Evolutionary conservation across 2,329 filamentous ascomycete genomes (phyloP), one percentile per base, ranked within the genome.

Genomic region (Fusarium chaquense): DNA sequence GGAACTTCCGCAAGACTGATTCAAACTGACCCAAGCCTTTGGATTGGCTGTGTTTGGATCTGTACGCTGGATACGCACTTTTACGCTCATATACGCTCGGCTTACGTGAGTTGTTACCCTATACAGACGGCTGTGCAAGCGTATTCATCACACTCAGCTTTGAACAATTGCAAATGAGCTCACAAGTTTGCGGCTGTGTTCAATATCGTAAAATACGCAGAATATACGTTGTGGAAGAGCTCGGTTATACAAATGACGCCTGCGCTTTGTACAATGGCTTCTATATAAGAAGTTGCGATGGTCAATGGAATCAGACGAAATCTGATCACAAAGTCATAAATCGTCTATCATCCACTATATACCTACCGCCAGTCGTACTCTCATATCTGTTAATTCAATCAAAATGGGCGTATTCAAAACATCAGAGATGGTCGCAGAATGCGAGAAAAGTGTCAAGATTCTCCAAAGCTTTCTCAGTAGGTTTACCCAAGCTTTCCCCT

Each of bases 341-440:
- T n/a, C n/a, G n/a, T n/a, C n/a, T n/a, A n/a, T n/a, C n/a, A 26
- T 26, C 7, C 24, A 6, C 7, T 4, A 26, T 4, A 26, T 26
- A 26, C 24, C 24, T 26, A 5, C 1, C 24, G 3, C 24, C 24
- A 26, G 24, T 26, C 24, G 5, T 4, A 26, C 24, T 26, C 5
- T 26, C 7, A 26, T 2, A 8, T 4, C n/a, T 7, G 1, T 7
- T 4, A n/a, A 3, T 22, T 16, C 1, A 15, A 8, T 1, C 2
- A 57, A 0, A 9, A 63, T 64, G 61, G 61, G 61, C 1, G 15
- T 64, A 0, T 64, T 64, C 9, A 64, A 58, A 4, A 40, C 51
- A 3, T 3, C 50, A 9, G 59, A 64, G 0, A n/a, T 64, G 16
- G 44, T 45, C 12, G 28, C 38, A 2, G 61, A 64, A 1, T 64